A percentile compares a stretch with the other conserved stretches of the same genome.
Conservation (phyloP, 2,329 filamentous ascomycete species). For the Fusarium robinianum region DNA sequence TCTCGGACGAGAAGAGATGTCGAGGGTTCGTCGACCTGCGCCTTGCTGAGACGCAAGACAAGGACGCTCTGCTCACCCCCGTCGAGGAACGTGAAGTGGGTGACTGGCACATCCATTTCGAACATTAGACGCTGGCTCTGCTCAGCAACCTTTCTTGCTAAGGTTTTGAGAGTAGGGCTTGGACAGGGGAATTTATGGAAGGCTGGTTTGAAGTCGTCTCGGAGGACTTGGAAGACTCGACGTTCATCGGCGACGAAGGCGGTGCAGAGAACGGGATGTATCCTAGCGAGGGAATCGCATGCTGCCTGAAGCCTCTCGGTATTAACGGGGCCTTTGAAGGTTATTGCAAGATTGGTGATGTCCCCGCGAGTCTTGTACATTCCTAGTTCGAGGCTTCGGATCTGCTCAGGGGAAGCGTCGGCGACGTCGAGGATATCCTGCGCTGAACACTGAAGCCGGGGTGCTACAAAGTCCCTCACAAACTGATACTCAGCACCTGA, state of each 20-base stretch:
- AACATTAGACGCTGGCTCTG: slow-evolving; percentile 48
- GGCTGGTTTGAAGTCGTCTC: slow-evolving; percentile 48
- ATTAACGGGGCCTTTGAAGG: slow-evolving; percentile 50
- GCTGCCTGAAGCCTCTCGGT: slow-evolving; percentile 51
- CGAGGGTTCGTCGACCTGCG: slow-evolving; percentile 55
- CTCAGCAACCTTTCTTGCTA: slow-evolving; percentile 48
- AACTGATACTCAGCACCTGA: slow-evolving; percentile 41
- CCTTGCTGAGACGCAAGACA: slow-evolving; percentile 52
- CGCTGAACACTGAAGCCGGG: slow-evolving; percentile 48
- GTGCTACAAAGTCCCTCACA: slow-evolving; percentile 47
- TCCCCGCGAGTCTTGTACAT: slow-evolving; percentile 51
- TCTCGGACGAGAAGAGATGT: slow-evolving; percentile 54
- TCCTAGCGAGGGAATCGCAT: slow-evolving; percentile 48
- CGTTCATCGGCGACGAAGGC: slow-evolving; percentile 55
- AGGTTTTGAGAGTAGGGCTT: slow-evolving; percentile 45
- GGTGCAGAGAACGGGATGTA: slow-evolving; percentile 59
- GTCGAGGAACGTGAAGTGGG: slow-evolving; percentile 57
- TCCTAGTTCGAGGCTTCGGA: slow-evolving; percentile 53
- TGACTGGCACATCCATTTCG: slow-evolving; percentile 50
- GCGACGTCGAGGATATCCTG: slow-evolving; percentile 53
- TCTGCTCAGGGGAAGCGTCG: slow-evolving; percentile 54
- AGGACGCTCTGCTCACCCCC: slow-evolving; percentile 53
- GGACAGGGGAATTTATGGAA: slow-evolving; percentile 51
- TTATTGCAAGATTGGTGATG: slow-evolving; percentile 54
- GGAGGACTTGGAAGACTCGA: slow-evolving; percentile 53